A percentile compares a stretch with the other conserved stretches of the same genome.
These are phyloP conservation scores for Miscanthus lutarioriparius DNA, from an alignment of 176 grass and related monocot genomes.

Conservation along the genomic window DNA sequence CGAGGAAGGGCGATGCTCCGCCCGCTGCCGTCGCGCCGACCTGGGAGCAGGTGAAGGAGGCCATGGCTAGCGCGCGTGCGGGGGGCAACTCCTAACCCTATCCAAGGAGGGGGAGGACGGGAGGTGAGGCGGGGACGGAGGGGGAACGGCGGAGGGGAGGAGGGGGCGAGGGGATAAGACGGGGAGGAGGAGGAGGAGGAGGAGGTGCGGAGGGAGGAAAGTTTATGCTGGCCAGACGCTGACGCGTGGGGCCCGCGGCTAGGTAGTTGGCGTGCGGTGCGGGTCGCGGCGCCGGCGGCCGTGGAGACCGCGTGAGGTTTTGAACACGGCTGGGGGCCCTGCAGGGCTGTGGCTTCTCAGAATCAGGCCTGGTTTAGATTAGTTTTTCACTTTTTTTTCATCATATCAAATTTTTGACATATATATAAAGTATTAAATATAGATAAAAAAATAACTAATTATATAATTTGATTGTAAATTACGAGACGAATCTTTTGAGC, in stretches of 20 bases:
- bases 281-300: not conserved
- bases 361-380: too few relatives aligned
- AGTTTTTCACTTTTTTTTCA: too few relatives aligned
- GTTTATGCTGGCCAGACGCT: not conserved
- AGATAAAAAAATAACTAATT: too few relatives aligned
- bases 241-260: not conserved
- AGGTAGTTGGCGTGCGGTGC: not conserved
- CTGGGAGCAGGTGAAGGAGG: conserved; percentile 52
- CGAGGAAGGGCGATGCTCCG: conserved; percentile 57
- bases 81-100: conserved; percentile 34
- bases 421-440: too few relatives aligned
- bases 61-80: conserved; percentile 26
- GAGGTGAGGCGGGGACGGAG: not conserved
- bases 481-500: too few relatives aligned
- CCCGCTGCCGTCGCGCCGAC: conserved; percentile 44
- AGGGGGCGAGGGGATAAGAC: conserved; percentile 32
- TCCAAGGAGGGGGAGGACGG: not conserved
- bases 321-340: not conserved
- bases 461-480: too few relatives aligned
- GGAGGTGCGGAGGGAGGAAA: not conserved
- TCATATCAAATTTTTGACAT: too few relatives aligned
- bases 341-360: too few relatives aligned
- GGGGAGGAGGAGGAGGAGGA: not conserved
- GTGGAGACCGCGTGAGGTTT: conserved; percentile 22
- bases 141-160: not conserved